Conservation (phyloP, 164 flowering plant genomes). For the Vitis vinifera region ASM3070453v1 NC_081814.1:2937501-2938000, state of each 20-base stretch:
- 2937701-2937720: constrained; percentile 95
- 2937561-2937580: neutral
- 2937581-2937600: neutral
- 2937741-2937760: constrained; percentile 75
- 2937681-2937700: constrained; percentile 57
- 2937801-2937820: neutral
- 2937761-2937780: constrained; percentile 62
- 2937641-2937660: constrained; percentile 70
- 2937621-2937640: constrained; percentile 83
- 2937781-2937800: neutral
- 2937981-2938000: constrained; percentile 76
- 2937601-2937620: neutral
- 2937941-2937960: neutral
- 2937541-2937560: neutral
- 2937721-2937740: constrained; percentile 64
- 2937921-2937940: too few species aligned
- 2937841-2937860: too few species aligned
- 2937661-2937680: constrained; percentile 89
- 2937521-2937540: neutral
- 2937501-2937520: neutral
- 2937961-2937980: neutral
- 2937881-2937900: too few species aligned
- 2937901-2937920: neutral
- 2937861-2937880: too few species aligned
- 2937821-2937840: too few species aligned